These are phyloP conservation scores for Dioszegia hungarica DNA, from an alignment of 768 basidiomycete genomes.

Conservation along the genomic window DNA sequence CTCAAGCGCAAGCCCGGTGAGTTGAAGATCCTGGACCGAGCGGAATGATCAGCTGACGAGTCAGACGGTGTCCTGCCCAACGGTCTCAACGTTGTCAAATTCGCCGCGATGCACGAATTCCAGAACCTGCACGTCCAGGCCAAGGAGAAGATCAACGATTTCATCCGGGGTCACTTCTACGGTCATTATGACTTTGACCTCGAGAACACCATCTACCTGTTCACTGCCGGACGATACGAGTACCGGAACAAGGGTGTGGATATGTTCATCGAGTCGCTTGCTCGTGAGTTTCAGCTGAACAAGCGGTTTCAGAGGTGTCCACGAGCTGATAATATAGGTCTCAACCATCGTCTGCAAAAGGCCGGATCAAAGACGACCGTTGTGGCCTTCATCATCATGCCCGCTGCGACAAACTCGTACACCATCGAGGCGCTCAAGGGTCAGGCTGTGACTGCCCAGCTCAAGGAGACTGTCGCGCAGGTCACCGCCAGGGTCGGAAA, in stretches of 20 bases:
- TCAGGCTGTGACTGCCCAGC: constrained; percentile 94
- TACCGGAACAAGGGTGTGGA: constrained; percentile 99
- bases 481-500: constrained; percentile 90
- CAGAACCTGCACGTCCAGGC: constrained; percentile 79
- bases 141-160: constrained; percentile 98
- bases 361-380: constrained; percentile 74
- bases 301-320: too few relatives aligned
- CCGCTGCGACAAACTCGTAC: constrained; percentile 90
- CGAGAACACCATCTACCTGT: constrained; percentile 72
- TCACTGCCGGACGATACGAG: constrained; percentile 98
- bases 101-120: constrained; percentile 99
- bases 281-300: constrained; percentile 54
- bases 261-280: constrained; percentile 97
- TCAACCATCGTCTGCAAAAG: constrained; percentile 64
- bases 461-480: constrained; percentile 91
- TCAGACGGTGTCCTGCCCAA: constrained; percentile 92
- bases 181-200: constrained; percentile 95
- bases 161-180: constrained; percentile 95
- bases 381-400: constrained; percentile 99
- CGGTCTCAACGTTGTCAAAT: constrained; percentile 96
- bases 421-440: constrained; percentile 95
- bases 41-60: background rate
- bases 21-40: constrained; percentile 2
- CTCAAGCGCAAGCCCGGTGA: constrained; percentile 80
- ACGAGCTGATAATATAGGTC: constrained; percentile 39